Base-by-base conservation (phyloP, 768 basidiomycete species). In the Symmetrospora coprosmae region DNA sequence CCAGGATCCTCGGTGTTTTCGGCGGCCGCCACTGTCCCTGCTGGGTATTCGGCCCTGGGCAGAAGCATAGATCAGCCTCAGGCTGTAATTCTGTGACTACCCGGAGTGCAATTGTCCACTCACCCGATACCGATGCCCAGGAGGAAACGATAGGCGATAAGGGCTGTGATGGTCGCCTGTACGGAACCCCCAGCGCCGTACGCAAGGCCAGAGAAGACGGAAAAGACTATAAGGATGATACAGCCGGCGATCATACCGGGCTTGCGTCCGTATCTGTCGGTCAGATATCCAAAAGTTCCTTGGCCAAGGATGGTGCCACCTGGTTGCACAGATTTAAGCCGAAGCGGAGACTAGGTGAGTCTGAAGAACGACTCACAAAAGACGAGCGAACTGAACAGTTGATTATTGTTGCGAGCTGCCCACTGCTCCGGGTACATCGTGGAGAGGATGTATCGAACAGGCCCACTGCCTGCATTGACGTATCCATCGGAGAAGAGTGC, bases 1-100 rank as follows among this genome's bases (percentile, higher is more conserved):
- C 79, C 80, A 8, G 80, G 76, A 71, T 86, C 85, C 71, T 94
- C 91, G 2, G 87, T 85, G 68, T 88, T 86, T 69, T 94, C 91
- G 1, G 86, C 84, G 6, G 84, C 84, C 4, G 87, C 85, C 16
- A 89, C 86, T 0, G 84, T 25, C 8, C 51, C 48, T 11, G 65
- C 49, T 33, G 64, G 65, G 34, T 64, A 66, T 71, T 87, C 85
- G 4, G 85, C 85, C 4, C 87, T 86, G 0, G 88, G 78, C 16
- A 21, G 21, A 40, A 17, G 16, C 35, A 31, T 7, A 9, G 28
- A 53, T 34, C 8, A n/a, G n/a, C n/a, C n/a, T n/a, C n/a, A n/a
- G n/a, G n/a, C n/a, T n/a, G n/a, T n/a, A n/a, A n/a, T n/a, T n/a
- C n/a, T n/a, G n/a, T n/a, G n/a, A n/a, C n/a, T n/a, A n/a, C n/a